Base-by-base conservation (phyloP, 306 rosid genomes). In the Fagus crenata region DNA sequence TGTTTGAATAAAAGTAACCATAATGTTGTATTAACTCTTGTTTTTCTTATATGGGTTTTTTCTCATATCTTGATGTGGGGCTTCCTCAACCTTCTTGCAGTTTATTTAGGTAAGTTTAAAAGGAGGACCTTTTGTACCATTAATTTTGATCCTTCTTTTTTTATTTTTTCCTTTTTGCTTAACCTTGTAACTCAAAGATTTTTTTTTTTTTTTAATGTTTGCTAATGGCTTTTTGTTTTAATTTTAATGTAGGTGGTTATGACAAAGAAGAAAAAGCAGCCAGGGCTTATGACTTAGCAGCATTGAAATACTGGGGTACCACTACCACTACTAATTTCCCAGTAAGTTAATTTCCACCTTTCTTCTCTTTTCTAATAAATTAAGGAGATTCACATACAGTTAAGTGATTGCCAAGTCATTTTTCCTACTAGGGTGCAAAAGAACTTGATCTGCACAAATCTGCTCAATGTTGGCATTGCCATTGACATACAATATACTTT, bases 251-350 rank as follows among this genome's bases (percentile, higher is more conserved):
- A 93, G 98, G 98, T 49, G 98, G 97, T 42, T 93, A 93, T 89
- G 98, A 93, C 81, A 93, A 91, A 83, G 98, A 93, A 89, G 97
- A 93, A 65, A 93, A 93, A 75, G 98, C 97, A 73, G 98, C 98
- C 37, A 90, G 97, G 82, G 91, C 98, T 73, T 93, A 93, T 39
- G 98, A 93, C 84, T 85, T 93, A 61, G 98, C 98, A 64, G 98
- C 98, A 73, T 84, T 93, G 43, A 93, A 93, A 82, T 93, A 93
- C 67, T 93, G 98, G 98, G 98, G 98, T 55, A 85, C 96, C 80
- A 91, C 97, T 5, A 93, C 98, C 8, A 93, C 98, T 42, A 93
- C 98, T 42, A 93, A 93, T 82, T 93, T 93, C 41, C 98, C 98
- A 8, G 98, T 93, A 84, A 80, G 89, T 80, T 22, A 22, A 22